These are phyloP conservation scores for Beauveria brongniartii DNA, from an alignment of 2,329 filamentous ascomycete genomes.

Conservation along the genomic window DNA sequence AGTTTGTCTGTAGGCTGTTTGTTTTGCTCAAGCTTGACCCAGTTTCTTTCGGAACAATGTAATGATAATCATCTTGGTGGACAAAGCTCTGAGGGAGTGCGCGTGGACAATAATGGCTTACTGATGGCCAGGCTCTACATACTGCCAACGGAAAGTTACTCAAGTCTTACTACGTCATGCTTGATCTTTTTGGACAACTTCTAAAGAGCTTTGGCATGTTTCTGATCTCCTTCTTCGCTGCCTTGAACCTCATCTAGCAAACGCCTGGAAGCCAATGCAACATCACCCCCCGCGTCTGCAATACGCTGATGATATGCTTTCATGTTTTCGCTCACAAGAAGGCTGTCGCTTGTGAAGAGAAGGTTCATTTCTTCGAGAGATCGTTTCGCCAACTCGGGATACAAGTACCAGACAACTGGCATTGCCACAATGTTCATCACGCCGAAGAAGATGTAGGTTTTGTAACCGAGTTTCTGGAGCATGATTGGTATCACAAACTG, in stretches of 20 bases:
- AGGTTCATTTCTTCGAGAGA: conserved; percentile 43
- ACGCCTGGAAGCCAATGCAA: conserved; percentile 15
- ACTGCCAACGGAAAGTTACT: neutral
- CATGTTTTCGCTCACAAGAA: conserved; percentile 37
- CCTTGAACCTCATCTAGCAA: conserved; percentile 18
- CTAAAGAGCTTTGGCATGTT: neutral
- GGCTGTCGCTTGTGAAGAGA: conserved; percentile 37
- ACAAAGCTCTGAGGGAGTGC: no score
- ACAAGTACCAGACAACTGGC: conserved; percentile 38
- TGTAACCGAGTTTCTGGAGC: conserved; percentile 36
- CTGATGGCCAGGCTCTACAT: neutral
- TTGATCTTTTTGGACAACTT: neutral
- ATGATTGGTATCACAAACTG: conserved; percentile 45
- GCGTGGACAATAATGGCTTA: neutral
- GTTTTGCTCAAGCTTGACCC: no score
- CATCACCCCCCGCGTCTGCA: conserved; percentile 16
- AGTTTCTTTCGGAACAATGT: no score
- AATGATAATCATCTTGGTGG: no score
- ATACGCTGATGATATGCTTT: conserved; percentile 22
- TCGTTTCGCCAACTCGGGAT: conserved; percentile 33
- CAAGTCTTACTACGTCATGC: neutral
- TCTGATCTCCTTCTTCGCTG: neutral
- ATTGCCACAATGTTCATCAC: conserved; percentile 43
- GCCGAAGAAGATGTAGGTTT: conserved; percentile 44
- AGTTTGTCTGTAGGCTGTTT: no score